Evolutionary conservation across 495 filamentous ascomycete genomes (phyloP).

Genomic region (Trichoderma asperelloides): DNA sequence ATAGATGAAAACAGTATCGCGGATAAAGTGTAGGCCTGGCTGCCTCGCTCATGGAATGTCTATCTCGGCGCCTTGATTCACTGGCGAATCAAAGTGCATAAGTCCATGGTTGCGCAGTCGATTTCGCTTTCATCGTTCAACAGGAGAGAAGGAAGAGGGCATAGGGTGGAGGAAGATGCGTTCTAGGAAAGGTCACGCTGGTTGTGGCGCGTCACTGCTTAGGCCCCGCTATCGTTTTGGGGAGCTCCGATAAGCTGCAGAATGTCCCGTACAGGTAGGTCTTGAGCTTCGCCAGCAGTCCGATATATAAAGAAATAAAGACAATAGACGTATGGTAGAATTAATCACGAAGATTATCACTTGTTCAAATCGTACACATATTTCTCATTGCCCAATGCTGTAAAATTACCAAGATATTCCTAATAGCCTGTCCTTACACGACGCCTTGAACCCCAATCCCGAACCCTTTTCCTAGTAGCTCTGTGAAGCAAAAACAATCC

Average conservation of each 20-base stretch:
- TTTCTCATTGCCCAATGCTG: background rate
- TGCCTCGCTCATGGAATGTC: conserved; percentile 45
- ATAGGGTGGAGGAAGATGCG: background rate
- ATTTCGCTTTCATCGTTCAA: conserved; percentile 10
- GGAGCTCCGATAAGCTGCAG: background rate
- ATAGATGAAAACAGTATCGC: conserved; percentile 72
- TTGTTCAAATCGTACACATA: no score
- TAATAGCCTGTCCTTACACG: background rate
- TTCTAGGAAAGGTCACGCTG: background rate
- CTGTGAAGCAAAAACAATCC: background rate
- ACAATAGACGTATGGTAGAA: no score
- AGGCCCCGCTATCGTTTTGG: background rate
- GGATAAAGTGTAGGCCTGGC: conserved; percentile 51
- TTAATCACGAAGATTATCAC: no score
- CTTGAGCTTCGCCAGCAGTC: background rate
- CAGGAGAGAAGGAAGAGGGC: background rate
- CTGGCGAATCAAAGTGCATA: background rate
- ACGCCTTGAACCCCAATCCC: background rate
- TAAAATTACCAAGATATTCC: background rate
- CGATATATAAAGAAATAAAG: no score
- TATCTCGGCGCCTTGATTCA: conserved; percentile 9
- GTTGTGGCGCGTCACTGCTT: background rate
- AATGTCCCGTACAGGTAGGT: background rate
- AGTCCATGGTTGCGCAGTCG: background rate
- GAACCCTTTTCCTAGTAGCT: background rate